These are phyloP conservation scores for Diplosphaera chodatii DNA, from an alignment of 139 green algal genomes.

Conservation along the genomic window DNA sequence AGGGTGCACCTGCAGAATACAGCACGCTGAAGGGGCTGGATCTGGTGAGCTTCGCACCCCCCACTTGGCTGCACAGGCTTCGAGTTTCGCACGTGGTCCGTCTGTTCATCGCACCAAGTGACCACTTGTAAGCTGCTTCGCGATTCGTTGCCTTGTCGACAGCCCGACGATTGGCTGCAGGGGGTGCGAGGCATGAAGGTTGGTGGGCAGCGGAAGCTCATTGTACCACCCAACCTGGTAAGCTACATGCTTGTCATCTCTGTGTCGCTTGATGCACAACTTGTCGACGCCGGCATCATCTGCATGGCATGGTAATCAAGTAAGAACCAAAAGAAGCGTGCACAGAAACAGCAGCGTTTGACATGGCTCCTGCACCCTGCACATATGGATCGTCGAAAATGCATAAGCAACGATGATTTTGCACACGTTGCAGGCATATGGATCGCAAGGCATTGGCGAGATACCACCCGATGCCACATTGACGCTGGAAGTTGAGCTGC, in stretches of 20 bases:
- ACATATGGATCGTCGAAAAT: too few relatives aligned
- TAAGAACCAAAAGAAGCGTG: too few relatives aligned
- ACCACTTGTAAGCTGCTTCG: too few relatives aligned
- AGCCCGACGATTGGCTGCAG: conserved; percentile 13
- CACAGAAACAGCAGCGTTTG: too few relatives aligned
- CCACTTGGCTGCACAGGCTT: too few relatives aligned
- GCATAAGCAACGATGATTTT: background rate
- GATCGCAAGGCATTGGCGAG: conserved; percentile 60
- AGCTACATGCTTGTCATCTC: background rate
- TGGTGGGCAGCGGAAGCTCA: conserved; percentile 60
- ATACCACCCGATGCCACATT: conserved; percentile 68
- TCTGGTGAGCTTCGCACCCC: conserved; percentile 37
- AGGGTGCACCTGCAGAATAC: background rate
- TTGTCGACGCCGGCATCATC: too few relatives aligned
- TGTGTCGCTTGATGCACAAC: too few relatives aligned
- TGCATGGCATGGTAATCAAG: too few relatives aligned
- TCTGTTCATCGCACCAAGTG: too few relatives aligned
- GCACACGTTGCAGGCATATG: conserved; percentile 49
- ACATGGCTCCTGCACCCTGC: too few relatives aligned
- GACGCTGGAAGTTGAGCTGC: conserved; percentile 68
- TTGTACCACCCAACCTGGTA: conserved; percentile 73
- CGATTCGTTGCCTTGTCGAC: too few relatives aligned
- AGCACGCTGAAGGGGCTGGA: conserved; percentile 69
- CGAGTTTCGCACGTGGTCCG: too few relatives aligned
- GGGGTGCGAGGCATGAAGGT: conserved; percentile 80